Base-by-base conservation (phyloP, 2,329 filamentous ascomycete species). In the Xylariales sp. region DNA sequence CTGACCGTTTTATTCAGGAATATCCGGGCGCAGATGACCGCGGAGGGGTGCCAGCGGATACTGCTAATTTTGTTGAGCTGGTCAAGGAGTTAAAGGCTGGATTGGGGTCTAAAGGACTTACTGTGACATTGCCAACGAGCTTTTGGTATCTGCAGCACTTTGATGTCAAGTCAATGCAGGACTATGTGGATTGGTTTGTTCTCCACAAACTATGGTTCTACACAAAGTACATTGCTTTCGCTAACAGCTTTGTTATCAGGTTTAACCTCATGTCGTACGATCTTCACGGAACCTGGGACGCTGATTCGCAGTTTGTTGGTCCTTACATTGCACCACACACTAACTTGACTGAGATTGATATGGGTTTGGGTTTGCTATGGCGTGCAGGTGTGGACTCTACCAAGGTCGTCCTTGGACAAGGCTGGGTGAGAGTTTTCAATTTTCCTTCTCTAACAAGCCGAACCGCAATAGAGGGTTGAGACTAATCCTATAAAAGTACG, bases 131-230 rank as follows among this genome's bases (percentile, higher is more conserved):
- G 1, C 55, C 54, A 0, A 28, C 47, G 1, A 41, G 29, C 4
- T 60, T 52, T 41, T 58, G 53, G 54, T 59, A 59, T 18, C 38
- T 59, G 8, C 43, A 40, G 5, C 31, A 44, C 29, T 60, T 59
- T 23, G 49, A 56, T 23, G 33, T 59, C 16, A 23, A 31, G 1
- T 20, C 29, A 3, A 29, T 58, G 2, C 19, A 52, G 38, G 20
- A 25, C 5, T 34, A 46, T 11, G 52, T 65, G 5, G 60, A 69
- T 40, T 69, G 52, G 45, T 60, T 68, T 44, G 72, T 68, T 40
- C n/a, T n/a, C n/a, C n/a, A n/a, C n/a, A n/a, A n/a, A n/a, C n/a
- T n/a, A n/a, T n/a, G n/a, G n/a, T 25, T 72, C n/a, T 66, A 72
- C 56, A 55, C 56, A 0, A 71, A 71, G 41, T 65, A 72, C 40